phyloP scores from a whole-genome alignment of 192 early-diverging fungal species.

The Coemansia sp. region DNA sequence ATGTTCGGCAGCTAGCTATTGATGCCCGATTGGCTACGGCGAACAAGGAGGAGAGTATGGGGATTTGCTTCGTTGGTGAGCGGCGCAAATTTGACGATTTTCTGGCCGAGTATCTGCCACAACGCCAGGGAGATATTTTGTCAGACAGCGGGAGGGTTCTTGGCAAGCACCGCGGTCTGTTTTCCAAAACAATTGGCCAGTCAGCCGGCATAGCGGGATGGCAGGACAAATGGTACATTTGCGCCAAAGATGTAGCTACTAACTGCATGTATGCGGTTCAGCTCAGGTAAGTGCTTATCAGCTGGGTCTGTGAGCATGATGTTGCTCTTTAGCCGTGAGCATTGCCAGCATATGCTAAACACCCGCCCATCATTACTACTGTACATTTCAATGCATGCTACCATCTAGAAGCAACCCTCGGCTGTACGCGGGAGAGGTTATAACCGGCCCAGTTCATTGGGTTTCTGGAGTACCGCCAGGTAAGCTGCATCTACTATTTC shows the following conservation, averaged over 20 bases:
- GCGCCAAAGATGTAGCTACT: slow-evolving; percentile 56
- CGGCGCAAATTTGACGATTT: slow-evolving; percentile 72
- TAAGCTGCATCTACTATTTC: not conserved
- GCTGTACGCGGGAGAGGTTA: slow-evolving; percentile 10
- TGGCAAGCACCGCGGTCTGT: slow-evolving; percentile 59
- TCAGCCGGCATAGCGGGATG: slow-evolving; percentile 60
- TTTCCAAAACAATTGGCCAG: slow-evolving; percentile 80
- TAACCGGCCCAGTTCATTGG: slow-evolving; percentile 49
- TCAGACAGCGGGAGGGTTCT: slow-evolving; percentile 29
- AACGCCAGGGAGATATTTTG: slow-evolving; percentile 42
- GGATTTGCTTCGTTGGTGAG: slow-evolving; percentile 93
- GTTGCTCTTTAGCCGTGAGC: too few species aligned
- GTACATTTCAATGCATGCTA: slow-evolving; percentile 1
- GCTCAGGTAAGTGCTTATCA: slow-evolving; percentile 52
- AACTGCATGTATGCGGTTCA: slow-evolving; percentile 71
- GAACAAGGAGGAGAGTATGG: slow-evolving; percentile 85
- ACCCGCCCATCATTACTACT: too few species aligned
- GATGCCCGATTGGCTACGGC: slow-evolving; percentile 56
- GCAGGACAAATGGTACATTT: slow-evolving; percentile 70
- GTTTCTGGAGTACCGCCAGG: slow-evolving; percentile 31
- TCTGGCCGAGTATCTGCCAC: slow-evolving; percentile 57
- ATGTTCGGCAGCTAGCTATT: slow-evolving; percentile 68
- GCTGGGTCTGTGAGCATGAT: slow-evolving; percentile 3
- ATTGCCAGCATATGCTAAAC: too few species aligned
- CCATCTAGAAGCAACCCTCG: slow-evolving; percentile 23